These are phyloP conservation scores for Solanum arcanum DNA, from an alignment of 257 asterid genomes.

Conservation along the genomic window DNA sequence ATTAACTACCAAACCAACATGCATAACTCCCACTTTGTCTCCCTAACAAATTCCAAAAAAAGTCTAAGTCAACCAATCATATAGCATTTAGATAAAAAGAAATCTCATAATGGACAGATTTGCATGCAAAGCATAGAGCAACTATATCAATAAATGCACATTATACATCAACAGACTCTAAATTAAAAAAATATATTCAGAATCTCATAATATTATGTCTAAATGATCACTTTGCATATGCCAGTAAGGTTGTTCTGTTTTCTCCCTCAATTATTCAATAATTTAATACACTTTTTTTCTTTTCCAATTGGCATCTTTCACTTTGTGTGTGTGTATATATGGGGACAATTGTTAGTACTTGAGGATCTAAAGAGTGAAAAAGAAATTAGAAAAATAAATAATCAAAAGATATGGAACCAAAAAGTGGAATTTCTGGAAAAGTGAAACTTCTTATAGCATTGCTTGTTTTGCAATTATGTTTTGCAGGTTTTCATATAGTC, in stretches of 20 bases:
- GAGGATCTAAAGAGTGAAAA: background rate
- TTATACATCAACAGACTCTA: slow-evolving; percentile 17
- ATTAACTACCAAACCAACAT: slow-evolving; percentile 46
- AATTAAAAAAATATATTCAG: background rate
- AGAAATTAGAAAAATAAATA: background rate
- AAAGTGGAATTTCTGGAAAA: slow-evolving; percentile 30
- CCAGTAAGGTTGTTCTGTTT: background rate
- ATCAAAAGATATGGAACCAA: slow-evolving; percentile 30
- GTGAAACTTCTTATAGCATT: slow-evolving; percentile 52
- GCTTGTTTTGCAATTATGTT: slow-evolving; percentile 67
- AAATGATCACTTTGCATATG: slow-evolving; percentile 53
- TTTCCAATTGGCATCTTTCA: background rate
- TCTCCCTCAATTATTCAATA: background rate
- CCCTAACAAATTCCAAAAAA: slow-evolving; percentile 50
- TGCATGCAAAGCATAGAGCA: background rate
- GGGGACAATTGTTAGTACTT: background rate
- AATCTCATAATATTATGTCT: slow-evolving; percentile 21
- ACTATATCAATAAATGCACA: slow-evolving; percentile 9
- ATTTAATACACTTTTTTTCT: background rate
- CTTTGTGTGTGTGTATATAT: background rate
- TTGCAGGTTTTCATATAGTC: slow-evolving; percentile 82
- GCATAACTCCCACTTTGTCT: slow-evolving; percentile 48
- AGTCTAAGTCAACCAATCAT: slow-evolving; percentile 35
- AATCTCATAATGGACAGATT: background rate
- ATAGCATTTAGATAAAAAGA: slow-evolving; percentile 14